A percentile compares a stretch with the other conserved stretches of the same genome.
Conservation (phyloP, 768 basidiomycete genomes). For the Tephrocybe sp. region DNA sequence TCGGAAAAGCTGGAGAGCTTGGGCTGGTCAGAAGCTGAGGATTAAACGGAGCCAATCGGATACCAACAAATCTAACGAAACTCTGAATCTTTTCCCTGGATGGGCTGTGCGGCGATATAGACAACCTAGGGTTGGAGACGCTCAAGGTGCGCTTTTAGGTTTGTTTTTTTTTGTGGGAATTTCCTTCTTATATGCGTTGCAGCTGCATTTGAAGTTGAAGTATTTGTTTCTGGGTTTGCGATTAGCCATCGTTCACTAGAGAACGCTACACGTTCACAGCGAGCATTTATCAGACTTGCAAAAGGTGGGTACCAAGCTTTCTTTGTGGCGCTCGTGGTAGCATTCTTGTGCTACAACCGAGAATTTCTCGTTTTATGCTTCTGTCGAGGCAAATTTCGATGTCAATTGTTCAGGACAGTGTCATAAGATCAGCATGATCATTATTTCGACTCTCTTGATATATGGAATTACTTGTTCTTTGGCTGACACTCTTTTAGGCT, state of each 20-base stretch:
- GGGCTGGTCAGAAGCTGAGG: slow-evolving; percentile 59
- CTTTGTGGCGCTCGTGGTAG: no score
- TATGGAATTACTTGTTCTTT: neutral
- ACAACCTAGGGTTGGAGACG: slow-evolving; percentile 13
- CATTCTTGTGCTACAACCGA: no score
- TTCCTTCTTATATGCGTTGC: neutral
- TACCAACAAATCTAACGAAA: slow-evolving; percentile 29
- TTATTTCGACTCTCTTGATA: neutral
- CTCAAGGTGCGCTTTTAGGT: slow-evolving; percentile 23
- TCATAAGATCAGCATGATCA: neutral
- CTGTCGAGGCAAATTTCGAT: no score
- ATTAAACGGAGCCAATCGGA: slow-evolving; percentile 20
- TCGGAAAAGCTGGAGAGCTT: slow-evolving; percentile 52
- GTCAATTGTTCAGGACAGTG: no score
- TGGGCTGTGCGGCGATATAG: slow-evolving; percentile 66
- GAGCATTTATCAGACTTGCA: slow-evolving; percentile 73
- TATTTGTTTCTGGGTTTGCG: slow-evolving; percentile 79
- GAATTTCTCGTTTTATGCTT: no score
- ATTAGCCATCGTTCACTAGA: slow-evolving; percentile 57
- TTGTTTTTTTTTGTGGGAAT: neutral
- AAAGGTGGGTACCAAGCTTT: slow-evolving; percentile 46
- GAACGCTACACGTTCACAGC: slow-evolving; percentile 67
- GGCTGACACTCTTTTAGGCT: slow-evolving; percentile 41
- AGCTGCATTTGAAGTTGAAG: slow-evolving; percentile 67
- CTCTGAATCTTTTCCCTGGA: slow-evolving; percentile 69